These are phyloP conservation scores for Moesziomyces globuligerus DNA, from an alignment of 1,284 basidiomycete species.

Conservation along the genomic window DNA sequence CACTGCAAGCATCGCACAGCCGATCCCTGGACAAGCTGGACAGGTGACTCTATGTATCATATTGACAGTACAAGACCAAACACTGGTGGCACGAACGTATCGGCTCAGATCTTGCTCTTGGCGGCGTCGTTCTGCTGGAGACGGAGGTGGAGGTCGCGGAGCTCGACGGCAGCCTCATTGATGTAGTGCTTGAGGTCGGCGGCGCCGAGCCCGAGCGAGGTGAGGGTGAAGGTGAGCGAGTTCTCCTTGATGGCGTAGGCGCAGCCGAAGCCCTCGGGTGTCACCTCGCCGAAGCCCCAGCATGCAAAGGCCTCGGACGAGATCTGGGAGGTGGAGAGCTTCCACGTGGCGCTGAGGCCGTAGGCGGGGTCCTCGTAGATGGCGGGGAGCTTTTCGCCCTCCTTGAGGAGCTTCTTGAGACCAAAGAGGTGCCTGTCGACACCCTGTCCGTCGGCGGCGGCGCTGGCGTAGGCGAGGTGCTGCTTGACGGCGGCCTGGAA, in stretches of 20 bases:
- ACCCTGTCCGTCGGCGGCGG: constrained; percentile 92
- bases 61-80: not conserved
- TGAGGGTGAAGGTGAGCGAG: constrained; percentile 92
- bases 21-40: no score
- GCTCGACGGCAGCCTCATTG: constrained; percentile 66
- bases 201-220: constrained; percentile 76
- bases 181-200: constrained; percentile 69
- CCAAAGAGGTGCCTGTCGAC: constrained; percentile 96
- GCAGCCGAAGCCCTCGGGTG: constrained; percentile 89
- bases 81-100: not conserved
- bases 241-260: constrained; percentile 90
- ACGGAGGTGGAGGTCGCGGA: constrained; percentile 64
- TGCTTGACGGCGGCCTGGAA: constrained; percentile 83
- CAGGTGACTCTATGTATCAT: no score
- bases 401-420: constrained; percentile 81
- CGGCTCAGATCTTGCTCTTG: constrained; percentile 19
- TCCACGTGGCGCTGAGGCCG: constrained; percentile 82
- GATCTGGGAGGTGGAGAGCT: constrained; percentile 89
- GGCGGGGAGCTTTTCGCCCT: constrained; percentile 80
- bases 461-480: constrained; percentile 86
- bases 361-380: constrained; percentile 84
- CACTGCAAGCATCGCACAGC: no score
- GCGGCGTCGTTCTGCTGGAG: constrained; percentile 43
- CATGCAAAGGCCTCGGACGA: constrained; percentile 85
- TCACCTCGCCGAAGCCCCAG: constrained; percentile 96